These are phyloP conservation scores for Gossypium thurberi DNA, from an alignment of 345 rosid species.

Conservation along the genomic window DNA sequence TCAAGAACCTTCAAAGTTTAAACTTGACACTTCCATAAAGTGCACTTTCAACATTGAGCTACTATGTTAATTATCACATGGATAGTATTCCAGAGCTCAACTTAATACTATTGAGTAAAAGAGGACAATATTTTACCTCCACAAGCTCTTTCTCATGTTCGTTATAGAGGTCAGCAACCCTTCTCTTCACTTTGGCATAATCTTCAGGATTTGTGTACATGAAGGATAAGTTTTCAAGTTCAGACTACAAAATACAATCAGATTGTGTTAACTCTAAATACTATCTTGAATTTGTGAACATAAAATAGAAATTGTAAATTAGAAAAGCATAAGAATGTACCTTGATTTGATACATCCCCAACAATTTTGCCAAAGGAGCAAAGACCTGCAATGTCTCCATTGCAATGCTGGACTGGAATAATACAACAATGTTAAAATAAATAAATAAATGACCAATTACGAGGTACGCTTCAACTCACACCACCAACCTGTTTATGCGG, in stretches of 20 bases:
- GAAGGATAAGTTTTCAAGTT: slow-evolving; percentile 92
- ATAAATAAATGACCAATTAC: slow-evolving; percentile 11
- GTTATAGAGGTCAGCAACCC: slow-evolving; percentile 76
- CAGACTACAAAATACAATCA: slow-evolving; percentile 53
- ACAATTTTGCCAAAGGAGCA: slow-evolving; percentile 93
- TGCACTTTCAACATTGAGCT: background rate
- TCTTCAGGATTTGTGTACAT: slow-evolving; percentile 95
- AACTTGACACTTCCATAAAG: background rate
- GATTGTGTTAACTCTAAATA: background rate
- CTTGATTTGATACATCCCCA: slow-evolving; percentile 98
- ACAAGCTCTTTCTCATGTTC: slow-evolving; percentile 38
- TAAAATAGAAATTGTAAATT: background rate
- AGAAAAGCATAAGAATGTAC: slow-evolving; percentile 30
- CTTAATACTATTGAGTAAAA: background rate
- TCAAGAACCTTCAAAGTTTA: background rate
- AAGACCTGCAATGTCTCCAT: slow-evolving; percentile 93
- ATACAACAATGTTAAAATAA: slow-evolving; percentile 24
- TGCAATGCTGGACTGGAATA: slow-evolving; percentile 88
- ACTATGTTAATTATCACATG: background rate
- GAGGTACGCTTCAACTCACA: slow-evolving; percentile 9
- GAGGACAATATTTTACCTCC: background rate
- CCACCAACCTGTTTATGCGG: slow-evolving; percentile 81
- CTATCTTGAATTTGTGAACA: background rate
- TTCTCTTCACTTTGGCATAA: slow-evolving; percentile 69
- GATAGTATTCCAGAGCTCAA: background rate